A percentile compares a stretch with the other conserved stretches of the same genome.
These are phyloP conservation scores for Dothistroma septosporum DNA, from an alignment of 2,329 filamentous ascomycete genomes.

Conservation along the genomic window DNA sequence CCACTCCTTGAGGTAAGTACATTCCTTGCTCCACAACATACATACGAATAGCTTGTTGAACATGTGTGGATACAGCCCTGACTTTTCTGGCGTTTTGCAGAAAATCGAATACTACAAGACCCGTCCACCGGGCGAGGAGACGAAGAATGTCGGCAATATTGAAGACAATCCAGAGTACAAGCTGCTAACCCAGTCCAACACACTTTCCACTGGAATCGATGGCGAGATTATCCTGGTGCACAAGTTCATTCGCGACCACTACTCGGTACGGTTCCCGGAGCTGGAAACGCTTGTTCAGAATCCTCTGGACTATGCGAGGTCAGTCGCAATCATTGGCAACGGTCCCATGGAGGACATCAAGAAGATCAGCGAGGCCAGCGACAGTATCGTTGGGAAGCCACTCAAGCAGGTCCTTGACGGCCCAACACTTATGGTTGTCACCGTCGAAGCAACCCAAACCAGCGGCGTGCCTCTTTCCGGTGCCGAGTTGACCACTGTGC, in stretches of 20 bases:
- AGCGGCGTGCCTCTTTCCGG: constrained; percentile 72
- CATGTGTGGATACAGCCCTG: constrained; percentile 65
- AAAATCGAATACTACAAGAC: constrained; percentile 76
- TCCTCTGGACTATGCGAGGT: constrained; percentile 90
- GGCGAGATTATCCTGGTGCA: constrained; percentile 89
- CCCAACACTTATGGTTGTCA: constrained; percentile 90
- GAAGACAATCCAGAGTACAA: constrained; percentile 92
- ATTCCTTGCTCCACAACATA: constrained; percentile 23
- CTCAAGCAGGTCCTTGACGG: constrained; percentile 80
- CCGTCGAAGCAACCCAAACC: constrained; percentile 87
- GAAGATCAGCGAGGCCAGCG: constrained; percentile 65
- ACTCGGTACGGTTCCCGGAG: constrained; percentile 89
- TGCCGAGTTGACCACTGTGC: constrained; percentile 69
- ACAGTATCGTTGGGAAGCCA: constrained; percentile 72
- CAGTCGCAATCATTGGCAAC: constrained; percentile 88
- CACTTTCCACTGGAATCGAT: constrained; percentile 85
- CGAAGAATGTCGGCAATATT: constrained; percentile 70
- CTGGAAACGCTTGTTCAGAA: constrained; percentile 86
- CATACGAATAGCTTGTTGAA: constrained; percentile 52
- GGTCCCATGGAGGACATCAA: constrained; percentile 88
- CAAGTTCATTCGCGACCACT: constrained; percentile 95
- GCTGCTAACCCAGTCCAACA: constrained; percentile 82
- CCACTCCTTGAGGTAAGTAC: constrained; percentile 77
- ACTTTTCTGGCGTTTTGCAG: constrained; percentile 58
- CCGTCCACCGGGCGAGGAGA: constrained; percentile 60